Base-by-base conservation (phyloP, 2,329 filamentous ascomycete species). In the Clonostachys rhizophaga region DNA sequence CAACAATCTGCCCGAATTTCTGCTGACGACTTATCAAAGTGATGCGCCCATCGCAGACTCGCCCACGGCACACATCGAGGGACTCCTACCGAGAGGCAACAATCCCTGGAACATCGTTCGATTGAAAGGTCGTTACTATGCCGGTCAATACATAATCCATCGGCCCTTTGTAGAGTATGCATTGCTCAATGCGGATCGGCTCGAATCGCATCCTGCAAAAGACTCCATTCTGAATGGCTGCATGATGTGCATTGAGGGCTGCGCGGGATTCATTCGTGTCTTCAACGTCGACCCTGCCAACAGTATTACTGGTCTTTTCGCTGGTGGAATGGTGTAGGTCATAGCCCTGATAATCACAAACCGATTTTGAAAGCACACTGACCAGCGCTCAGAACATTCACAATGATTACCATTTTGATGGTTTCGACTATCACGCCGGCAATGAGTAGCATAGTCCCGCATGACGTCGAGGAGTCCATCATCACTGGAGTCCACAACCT, bases 81-180 rank as follows among this genome's bases (percentile, higher is more conserved):
- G 40, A 6, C 34, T 45, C 2, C 47, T 48, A 24, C 49, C 48
- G n/a, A 42, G 53, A 10, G 52, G 54, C 0, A 63, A 63, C n/a
- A 55, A 61, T n/a, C 52, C 57, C 0, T 62, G 60, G 61, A 63
- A 63, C 8, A 56, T 63, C 0, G 20, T 61, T 0, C 44, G 61
- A 16, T 51, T 63, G 1, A 53, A 58, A 24, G 60, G 61, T 1
- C 47, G 61, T 5, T 62, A 61, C 17, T 62, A 54, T 8, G 59
- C 61, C 0, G 61, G 58, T 0, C 58, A 61, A 14, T 61, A 63
- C 35, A 62, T 63, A 6, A 61, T 63, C 1, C 56, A 63, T 20
- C 48, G 60, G 2, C 61, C 61, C 1, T 59, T 63, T 9, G 51
- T 63, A 8, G 58, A 63, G 8, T 59, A 58, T 7, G 53, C 56